phyloP scores from a whole-genome alignment of 202 grass and related monocot species.

The Carex arenaria region DNA sequence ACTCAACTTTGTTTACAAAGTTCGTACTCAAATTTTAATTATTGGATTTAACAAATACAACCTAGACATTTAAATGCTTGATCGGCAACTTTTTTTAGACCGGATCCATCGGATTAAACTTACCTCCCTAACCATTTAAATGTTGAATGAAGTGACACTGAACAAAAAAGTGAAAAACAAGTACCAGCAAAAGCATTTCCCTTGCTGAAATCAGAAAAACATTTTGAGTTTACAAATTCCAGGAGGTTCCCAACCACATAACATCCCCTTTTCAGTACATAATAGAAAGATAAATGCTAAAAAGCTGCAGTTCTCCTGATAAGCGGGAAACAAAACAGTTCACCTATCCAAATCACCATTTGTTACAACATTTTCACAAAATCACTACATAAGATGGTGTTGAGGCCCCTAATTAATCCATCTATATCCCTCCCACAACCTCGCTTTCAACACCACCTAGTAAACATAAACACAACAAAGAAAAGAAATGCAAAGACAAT shows the following conservation, averaged over 20 bases:
- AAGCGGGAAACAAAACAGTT: background rate
- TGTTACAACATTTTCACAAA: constrained; percentile 21
- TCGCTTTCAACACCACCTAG: constrained; percentile 4
- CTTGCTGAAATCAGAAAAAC: background rate
- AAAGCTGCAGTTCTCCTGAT: background rate
- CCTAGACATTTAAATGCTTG: no score
- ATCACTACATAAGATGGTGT: background rate
- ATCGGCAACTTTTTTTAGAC: no score
- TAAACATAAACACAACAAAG: background rate
- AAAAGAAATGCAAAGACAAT: constrained; percentile 15
- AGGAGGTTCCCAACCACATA: background rate
- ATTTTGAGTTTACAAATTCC: background rate
- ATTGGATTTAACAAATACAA: no score
- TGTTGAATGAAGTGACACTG: background rate
- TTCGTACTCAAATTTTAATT: no score
- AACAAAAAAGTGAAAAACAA: background rate
- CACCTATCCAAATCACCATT: constrained; percentile 6
- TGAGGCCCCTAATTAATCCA: background rate
- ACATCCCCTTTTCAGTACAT: background rate
- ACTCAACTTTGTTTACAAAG: no score
- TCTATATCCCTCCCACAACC: background rate
- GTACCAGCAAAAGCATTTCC: background rate
- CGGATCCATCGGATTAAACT: no score
- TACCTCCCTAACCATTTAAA: no score
- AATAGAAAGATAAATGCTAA: background rate